These are phyloP conservation scores for Venturiaceae sp. DNA, from an alignment of 2,329 filamentous ascomycete species.

Conservation along the genomic window DNA sequence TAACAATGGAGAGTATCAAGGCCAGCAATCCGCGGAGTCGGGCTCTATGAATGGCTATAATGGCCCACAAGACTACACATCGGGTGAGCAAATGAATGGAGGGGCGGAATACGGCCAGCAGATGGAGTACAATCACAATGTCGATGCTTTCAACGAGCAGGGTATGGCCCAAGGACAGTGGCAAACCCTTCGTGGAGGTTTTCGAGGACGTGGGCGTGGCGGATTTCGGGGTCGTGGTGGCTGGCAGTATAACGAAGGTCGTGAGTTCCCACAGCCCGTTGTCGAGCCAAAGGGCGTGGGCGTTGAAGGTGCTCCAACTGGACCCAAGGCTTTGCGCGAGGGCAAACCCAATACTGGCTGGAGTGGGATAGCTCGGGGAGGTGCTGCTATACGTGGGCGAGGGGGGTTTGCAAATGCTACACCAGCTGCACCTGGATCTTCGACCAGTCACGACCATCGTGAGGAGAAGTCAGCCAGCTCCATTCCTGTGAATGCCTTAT, in stretches of 20 bases:
- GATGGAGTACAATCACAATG: neutral
- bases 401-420: conserved; percentile 15
- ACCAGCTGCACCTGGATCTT: conserved; percentile 4
- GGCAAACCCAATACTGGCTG: conserved; percentile 74
- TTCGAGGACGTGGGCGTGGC: conserved; percentile 8
- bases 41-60: neutral
- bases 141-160: neutral
- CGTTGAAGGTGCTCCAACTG: conserved; percentile 68
- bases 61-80: neutral
- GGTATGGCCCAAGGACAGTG: neutral
- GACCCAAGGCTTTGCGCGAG: conserved; percentile 89
- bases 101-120: neutral
- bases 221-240: conserved; percentile 17
- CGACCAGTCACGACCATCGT: neutral
- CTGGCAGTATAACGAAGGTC: conserved; percentile 37
- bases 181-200: conserved; percentile 4
- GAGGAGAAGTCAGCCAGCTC: neutral
- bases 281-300: conserved; percentile 40
- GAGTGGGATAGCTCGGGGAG: conserved; percentile 41
- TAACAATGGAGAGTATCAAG: neutral
- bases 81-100: neutral
- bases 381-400: neutral
- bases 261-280: conserved; percentile 10
- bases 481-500: neutral
- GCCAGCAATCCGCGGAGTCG: neutral